These are phyloP conservation scores for Gymnopus androsaceus DNA, from an alignment of 1,284 basidiomycete genomes.

Conservation along the genomic window DNA sequence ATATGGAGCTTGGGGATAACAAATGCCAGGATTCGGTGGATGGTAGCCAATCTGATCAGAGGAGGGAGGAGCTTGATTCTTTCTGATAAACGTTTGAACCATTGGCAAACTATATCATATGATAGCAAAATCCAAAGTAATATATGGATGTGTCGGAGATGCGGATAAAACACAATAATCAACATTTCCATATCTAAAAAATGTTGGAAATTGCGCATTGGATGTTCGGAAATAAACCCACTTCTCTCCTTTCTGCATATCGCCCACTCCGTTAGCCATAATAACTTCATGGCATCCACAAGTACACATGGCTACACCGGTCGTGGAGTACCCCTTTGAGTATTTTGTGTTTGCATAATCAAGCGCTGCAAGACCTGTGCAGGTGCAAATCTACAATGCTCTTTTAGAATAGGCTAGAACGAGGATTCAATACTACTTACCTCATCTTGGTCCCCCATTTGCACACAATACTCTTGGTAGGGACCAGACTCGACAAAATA, in stretches of 20 bases:
- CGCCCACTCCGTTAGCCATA: constrained; percentile 12
- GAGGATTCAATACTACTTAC: neutral
- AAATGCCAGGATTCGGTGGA: neutral
- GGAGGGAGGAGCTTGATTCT: constrained; percentile 20
- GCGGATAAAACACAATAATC: constrained; percentile 26
- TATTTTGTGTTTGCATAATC: constrained; percentile 21
- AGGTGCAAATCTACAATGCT: constrained; percentile 14
- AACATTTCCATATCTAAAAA: constrained; percentile 27
- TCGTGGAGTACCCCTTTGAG: constrained; percentile 15
- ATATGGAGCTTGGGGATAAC: constrained; percentile 30
- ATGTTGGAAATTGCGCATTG: neutral
- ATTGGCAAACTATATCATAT: constrained; percentile 30
- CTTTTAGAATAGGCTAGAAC: neutral
- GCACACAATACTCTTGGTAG: constrained; percentile 6
- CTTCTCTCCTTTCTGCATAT: constrained; percentile 28
- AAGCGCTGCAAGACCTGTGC: constrained; percentile 19
- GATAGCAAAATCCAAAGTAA: constrained; percentile 15
- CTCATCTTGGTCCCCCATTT: constrained; percentile 14
- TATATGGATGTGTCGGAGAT: neutral
- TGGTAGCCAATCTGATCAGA: neutral
- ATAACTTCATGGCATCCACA: constrained; percentile 23
- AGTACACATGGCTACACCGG: constrained; percentile 17
- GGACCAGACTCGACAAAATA: constrained; percentile 11
- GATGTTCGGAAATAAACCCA: constrained; percentile 9
- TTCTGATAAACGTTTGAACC: constrained; percentile 16